Evolutionary conservation across 2,329 filamentous ascomycete species (phyloP).

Genomic region (Achaetomium macrosporum): DNA sequence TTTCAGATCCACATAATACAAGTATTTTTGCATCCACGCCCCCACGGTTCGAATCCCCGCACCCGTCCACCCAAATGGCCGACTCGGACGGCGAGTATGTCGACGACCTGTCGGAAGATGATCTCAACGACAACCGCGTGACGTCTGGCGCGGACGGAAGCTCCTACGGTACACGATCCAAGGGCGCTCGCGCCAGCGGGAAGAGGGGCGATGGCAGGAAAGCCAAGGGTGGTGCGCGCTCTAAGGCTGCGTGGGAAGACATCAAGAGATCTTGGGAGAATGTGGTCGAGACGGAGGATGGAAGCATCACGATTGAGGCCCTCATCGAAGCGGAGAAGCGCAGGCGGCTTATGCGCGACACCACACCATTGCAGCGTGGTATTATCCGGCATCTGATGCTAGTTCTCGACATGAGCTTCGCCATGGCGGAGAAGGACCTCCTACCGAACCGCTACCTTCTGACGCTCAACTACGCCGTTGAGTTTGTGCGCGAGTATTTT

Average conservation of each 20-base stretch:
- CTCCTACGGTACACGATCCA: slow-evolving; percentile 27
- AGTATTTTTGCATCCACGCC: not conserved
- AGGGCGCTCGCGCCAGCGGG: slow-evolving; percentile 17
- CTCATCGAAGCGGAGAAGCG: slow-evolving; percentile 78
- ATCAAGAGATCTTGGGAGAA: slow-evolving; percentile 66
- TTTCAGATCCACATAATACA: too few relatives aligned
- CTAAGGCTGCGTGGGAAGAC: slow-evolving; percentile 58
- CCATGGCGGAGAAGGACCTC: slow-evolving; percentile 93
- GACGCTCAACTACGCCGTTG: slow-evolving; percentile 72
- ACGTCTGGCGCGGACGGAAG: slow-evolving; percentile 33
- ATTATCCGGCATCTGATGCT: slow-evolving; percentile 96
- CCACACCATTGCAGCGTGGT: slow-evolving; percentile 88
- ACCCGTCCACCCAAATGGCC: slow-evolving; percentile 45
- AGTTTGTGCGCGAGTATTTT: slow-evolving; percentile 92
- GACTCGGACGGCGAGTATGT: slow-evolving; percentile 70
- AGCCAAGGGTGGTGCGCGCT: slow-evolving; percentile 30
- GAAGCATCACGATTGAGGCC: slow-evolving; percentile 69
- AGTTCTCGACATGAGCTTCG: slow-evolving; percentile 84
- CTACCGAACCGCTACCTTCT: slow-evolving; percentile 81
- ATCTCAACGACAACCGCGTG: slow-evolving; percentile 47
- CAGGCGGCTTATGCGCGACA: slow-evolving; percentile 76
- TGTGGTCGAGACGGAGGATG: slow-evolving; percentile 72
- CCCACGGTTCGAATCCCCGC: not conserved
- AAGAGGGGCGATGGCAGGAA: slow-evolving; percentile 26
- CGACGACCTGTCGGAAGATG: slow-evolving; percentile 60